Evolutionary conservation across 495 filamentous ascomycete genomes (phyloP), one percentile per base, ranked within the genome.

Genomic region (Pseudevernia furfuracea): DNA sequence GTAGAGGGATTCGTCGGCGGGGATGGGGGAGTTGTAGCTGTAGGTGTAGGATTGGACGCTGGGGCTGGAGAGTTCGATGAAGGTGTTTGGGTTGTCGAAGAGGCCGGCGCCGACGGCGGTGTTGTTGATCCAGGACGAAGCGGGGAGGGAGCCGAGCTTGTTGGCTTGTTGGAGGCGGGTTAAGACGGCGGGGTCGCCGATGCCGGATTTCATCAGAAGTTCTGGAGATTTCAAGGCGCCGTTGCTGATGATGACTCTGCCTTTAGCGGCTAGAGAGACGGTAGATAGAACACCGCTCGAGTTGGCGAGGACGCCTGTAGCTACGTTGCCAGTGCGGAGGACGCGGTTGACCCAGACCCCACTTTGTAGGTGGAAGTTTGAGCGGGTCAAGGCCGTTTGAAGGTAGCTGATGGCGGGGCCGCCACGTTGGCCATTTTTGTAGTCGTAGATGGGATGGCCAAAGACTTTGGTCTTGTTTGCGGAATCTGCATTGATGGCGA

Each of bases 371-470:
- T 82, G 77, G 78, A 92, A 91, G 77, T 91, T 89, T 36, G 71
- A 71, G 61, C 83, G 77, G 43, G 72, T 75, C 68, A 79, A 78
- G 34, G 88, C 87, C 38, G 78, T 80, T 39, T 85, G 81, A 12
- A 92, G 82, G 72, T 92, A 92, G 6, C 88, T 91, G 11, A 84
- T 84, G 68, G 90, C 75, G 56, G 88, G 89, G 15, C 89, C 89
- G 43, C 85, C 85, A 62, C 89, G 81, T 74, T 88, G 79, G 52
- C 84, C 87, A 60, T 84, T 74, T 30, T 76, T 74, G 74, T 83
- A 88, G 82, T 90, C 91, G 74, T 84, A 89, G 14, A 86, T 78
- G n/a, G 85, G 81, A 71, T 86, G 81, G 57, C 83, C 76, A 68
- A 79, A 91, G 37, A 82, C 85, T 66, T 81, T 76, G 74, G 89